Conservation (phyloP, 257 asterid species). For the Solanum pennellii region DNA sequence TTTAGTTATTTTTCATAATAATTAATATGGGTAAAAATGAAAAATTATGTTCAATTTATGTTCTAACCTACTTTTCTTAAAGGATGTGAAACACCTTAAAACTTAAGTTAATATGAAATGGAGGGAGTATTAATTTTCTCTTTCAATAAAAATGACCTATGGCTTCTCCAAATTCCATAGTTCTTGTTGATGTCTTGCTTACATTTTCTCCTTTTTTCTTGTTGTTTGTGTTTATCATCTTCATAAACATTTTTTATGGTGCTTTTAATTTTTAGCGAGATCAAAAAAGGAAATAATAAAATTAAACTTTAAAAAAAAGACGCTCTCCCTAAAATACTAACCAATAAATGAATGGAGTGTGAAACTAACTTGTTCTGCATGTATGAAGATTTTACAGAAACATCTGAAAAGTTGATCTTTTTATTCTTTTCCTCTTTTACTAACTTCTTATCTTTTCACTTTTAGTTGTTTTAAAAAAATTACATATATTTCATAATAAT, state of each 20-base stretch:
- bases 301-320: neutral
- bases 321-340: neutral
- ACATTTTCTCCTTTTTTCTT: neutral
- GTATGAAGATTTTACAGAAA: neutral
- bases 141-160: neutral
- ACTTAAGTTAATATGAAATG: too few species aligned
- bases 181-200: neutral
- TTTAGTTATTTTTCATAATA: too few species aligned
- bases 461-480: too few species aligned
- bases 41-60: too few species aligned
- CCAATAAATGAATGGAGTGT: neutral
- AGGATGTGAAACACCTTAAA: too few species aligned
- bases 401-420: neutral
- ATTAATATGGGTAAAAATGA: too few species aligned
- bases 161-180: neutral
- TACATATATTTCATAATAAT: too few species aligned
- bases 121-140: too few species aligned
- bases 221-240: neutral
- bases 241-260: neutral
- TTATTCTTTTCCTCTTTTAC: too few species aligned
- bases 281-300: neutral
- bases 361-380: neutral
- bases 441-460: neutral
- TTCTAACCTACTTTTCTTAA: too few species aligned
- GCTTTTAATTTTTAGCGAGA: neutral